These are phyloP conservation scores for Exidia glandulosa DNA, from an alignment of 768 basidiomycete species.

Conservation along the genomic window DNA sequence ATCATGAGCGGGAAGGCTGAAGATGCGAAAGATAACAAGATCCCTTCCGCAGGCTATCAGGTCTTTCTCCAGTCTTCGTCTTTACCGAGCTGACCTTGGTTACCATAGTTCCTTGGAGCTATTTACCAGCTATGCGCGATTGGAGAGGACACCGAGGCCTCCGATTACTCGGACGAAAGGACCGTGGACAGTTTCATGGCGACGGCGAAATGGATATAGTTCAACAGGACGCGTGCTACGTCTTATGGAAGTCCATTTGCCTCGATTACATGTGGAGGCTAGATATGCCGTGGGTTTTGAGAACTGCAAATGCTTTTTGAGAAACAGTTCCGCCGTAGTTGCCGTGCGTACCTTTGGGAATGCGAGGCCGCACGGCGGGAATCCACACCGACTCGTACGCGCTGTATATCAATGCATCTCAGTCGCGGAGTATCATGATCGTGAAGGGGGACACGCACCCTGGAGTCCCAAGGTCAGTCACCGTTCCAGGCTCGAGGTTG, in stretches of 20 bases:
- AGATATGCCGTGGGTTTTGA: background rate
- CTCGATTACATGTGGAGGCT: background rate
- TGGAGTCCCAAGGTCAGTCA: constrained; percentile 1
- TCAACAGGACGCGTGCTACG: too few species aligned
- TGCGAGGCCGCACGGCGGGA: constrained; percentile 1
- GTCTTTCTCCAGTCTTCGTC: background rate
- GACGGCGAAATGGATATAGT: background rate
- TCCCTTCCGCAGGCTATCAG: background rate
- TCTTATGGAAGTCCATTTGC: background rate
- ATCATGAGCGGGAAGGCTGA: background rate
- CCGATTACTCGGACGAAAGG: background rate
- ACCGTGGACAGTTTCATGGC: background rate
- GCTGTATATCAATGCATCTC: background rate
- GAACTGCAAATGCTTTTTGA: background rate
- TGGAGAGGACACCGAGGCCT: background rate
- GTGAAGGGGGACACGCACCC: background rate
- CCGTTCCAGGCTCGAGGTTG: constrained; percentile 28
- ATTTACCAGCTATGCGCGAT: background rate
- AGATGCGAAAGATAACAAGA: background rate
- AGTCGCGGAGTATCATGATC: background rate
- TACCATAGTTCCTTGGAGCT: background rate
- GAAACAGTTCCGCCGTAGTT: background rate
- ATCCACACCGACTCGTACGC: constrained; percentile 7
- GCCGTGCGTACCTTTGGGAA: constrained; percentile 2
- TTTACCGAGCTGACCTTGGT: background rate